Percentiles rank a stretch among this genome's conserved stretches.
phyloP scores from a whole-genome alignment of 805 yeast genomes.

The Vanderwaltozyma verrucispora region DNA sequence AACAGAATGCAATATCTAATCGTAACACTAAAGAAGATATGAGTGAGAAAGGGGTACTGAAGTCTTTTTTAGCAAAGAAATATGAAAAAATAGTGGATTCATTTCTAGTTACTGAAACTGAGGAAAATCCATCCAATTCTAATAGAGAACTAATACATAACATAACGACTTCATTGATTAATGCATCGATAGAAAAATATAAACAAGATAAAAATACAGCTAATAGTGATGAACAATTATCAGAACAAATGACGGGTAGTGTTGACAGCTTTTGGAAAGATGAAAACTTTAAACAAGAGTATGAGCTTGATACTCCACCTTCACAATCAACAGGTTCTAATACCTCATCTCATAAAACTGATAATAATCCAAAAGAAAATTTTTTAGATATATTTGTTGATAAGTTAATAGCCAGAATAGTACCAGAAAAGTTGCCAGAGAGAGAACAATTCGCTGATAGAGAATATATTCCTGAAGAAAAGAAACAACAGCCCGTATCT shows the following conservation, averaged over 20 bases:
- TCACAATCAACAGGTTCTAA: neutral
- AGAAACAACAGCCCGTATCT: constrained; percentile 49
- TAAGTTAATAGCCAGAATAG: constrained; percentile 38
- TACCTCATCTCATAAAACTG: constrained; percentile 8
- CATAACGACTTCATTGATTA: constrained; percentile 35
- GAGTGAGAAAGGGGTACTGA: constrained; percentile 7
- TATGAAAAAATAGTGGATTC: constrained; percentile 21
- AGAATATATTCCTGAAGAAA: constrained; percentile 35
- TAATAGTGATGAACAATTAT: neutral
- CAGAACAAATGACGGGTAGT: neutral
- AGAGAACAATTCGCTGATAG: constrained; percentile 34
- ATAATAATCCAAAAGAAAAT: constrained; percentile 27
- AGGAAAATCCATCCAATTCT: constrained; percentile 8
- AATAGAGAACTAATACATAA: constrained; percentile 27
- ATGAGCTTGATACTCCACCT: constrained; percentile 1
- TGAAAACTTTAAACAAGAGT: constrained; percentile 1
- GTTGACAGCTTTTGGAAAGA: constrained; percentile 3
- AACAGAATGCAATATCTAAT: too few relatives aligned
- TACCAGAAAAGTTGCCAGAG: constrained; percentile 41
- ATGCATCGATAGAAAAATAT: constrained; percentile 35
- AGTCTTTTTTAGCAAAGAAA: constrained; percentile 15
- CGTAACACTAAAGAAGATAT: neutral
- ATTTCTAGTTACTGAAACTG: constrained; percentile 13
- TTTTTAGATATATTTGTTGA: constrained; percentile 52
- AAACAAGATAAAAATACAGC: constrained; percentile 10